Percentiles rank a stretch among this genome's conserved stretches.
These are phyloP conservation scores for Trametes elegans DNA, from an alignment of 768 basidiomycete species.

Conservation along the genomic window DNA sequence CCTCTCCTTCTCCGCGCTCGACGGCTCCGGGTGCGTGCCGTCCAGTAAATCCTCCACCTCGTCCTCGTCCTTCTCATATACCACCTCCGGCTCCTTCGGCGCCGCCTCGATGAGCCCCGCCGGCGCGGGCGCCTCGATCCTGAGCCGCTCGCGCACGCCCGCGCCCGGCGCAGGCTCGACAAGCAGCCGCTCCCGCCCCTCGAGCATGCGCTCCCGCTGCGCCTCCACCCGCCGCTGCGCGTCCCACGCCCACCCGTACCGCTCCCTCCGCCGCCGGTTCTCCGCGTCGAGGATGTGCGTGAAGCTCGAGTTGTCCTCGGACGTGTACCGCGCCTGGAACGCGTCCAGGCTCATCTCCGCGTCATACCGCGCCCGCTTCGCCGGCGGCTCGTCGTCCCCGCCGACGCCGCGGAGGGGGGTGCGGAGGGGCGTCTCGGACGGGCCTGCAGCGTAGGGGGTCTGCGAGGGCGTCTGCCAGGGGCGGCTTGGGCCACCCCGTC, in stretches of 20 bases:
- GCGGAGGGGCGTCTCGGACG: conserved; percentile 66
- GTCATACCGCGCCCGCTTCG: conserved; percentile 62
- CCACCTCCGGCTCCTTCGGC: conserved; percentile 31
- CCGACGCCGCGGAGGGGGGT: conserved; percentile 39
- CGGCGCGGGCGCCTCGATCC: conserved; percentile 57
- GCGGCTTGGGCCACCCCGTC: conserved; percentile 28
- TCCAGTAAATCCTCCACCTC: conserved; percentile 27
- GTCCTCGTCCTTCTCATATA: conserved; percentile 27
- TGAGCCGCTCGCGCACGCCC: conserved; percentile 67
- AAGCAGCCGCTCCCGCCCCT: conserved; percentile 66
- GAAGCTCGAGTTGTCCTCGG: conserved; percentile 97
- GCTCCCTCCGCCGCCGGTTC: conserved; percentile 77
- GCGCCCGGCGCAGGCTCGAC: conserved; percentile 62
- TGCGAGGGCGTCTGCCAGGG: conserved; percentile 49
- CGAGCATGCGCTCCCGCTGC: conserved; percentile 62
- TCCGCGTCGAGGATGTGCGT: conserved; percentile 89
- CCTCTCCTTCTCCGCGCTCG: conserved; percentile 8
- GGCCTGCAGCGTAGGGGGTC: conserved; percentile 62
- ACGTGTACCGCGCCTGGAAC: conserved; percentile 92
- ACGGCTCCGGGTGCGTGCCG: background rate
- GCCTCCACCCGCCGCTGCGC: conserved; percentile 80
- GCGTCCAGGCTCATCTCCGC: conserved; percentile 67
- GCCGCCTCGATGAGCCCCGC: conserved; percentile 51
- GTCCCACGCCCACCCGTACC: conserved; percentile 92
- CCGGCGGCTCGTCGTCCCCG: conserved; percentile 38